A percentile compares a stretch with the other conserved stretches of the same genome.
These are phyloP conservation scores for Penicillium freii DNA, from an alignment of 2,329 filamentous ascomycete species.

Conservation along the genomic window DNA sequence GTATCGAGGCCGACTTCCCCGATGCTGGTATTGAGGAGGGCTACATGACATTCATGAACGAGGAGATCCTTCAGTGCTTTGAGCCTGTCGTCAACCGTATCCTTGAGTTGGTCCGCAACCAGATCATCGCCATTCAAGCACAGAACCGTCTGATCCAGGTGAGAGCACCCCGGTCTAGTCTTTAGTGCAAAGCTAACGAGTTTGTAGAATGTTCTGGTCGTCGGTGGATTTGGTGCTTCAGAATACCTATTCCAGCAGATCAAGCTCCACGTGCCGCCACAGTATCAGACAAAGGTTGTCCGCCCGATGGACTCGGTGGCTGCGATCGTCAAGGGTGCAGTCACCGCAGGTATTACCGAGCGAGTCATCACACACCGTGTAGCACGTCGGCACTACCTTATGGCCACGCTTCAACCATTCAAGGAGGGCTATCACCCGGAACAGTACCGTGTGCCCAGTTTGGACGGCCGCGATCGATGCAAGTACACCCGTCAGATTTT, in stretches of 20 bases:
- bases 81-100: conserved; percentile 98
- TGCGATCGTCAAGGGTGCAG: conserved; percentile 96
- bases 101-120: conserved; percentile 90
- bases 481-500: conserved; percentile 99
- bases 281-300: conserved; percentile 98
- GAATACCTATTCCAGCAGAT: conserved; percentile 99
- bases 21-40: conserved; percentile 98
- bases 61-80: conserved; percentile 98
- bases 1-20: conserved; percentile 96
- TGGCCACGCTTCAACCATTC: conserved; percentile 98
- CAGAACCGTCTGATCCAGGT: conserved; percentile 88
- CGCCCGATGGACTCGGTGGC: conserved; percentile 98
- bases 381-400: conserved; percentile 94
- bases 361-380: conserved; percentile 95
- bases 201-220: conserved; percentile 79
- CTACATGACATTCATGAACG: conserved; percentile 99
- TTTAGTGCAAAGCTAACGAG: conserved; percentile 18
- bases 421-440: conserved; percentile 98
- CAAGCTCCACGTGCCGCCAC: conserved; percentile 94
- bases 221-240: conserved; percentile 96
- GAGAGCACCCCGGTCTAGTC: conserved; percentile 23
- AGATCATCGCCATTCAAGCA: conserved; percentile 98
- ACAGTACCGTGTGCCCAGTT: conserved; percentile 91
- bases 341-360: conserved; percentile 96
- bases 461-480: conserved; percentile 96